Evolutionary conservation across 768 basidiomycete genomes (phyloP), one percentile per base, ranked within the genome.

Genomic region (Candolleomyces efflorescens): DNA sequence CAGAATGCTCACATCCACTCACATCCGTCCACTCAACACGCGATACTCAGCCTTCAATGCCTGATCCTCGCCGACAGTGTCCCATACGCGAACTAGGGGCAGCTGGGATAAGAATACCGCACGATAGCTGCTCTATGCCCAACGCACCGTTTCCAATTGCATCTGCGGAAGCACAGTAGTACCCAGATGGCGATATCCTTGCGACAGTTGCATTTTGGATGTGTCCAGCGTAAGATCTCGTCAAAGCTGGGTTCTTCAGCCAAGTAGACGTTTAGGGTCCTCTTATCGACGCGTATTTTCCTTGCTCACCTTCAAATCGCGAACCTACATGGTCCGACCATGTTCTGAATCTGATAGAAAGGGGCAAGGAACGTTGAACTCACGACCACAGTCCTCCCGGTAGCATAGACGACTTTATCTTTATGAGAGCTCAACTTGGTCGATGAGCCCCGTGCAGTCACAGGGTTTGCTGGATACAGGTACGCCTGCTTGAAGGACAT

Each of bases 151-250:
- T 90, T 41, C 95, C 95, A 27, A 78, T 76, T 3, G 81, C 72
- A 68, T 98, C 95, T 22, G 83, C 96, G 27, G 93, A 96, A 3
- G 96, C 95, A 67, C 91, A 94, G 73, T 98, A 98, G 73, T 87
- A 97, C 24, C 96, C 95, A 1, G 92, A 90, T 0, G 94, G 95
- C 2, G 94, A 94, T 64, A 97, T 83, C 38, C 92, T 85, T 13
- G 96, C 95, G 17, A 95, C 91, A 1, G 92, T 94, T 6, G 92
- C 81, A 55, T 87, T 86, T 62, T 93, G 86, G 3, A 86, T 82
- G 71, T 97, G 94, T 26, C 89, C 90, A 45, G 83, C 78, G 67
- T 95, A 94, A 22, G 85, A 78, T 12, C 77, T 77, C 12, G 86
- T 81, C 5, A 82, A 71, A 3, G 77, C 74, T 12, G 87, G 82